Percentiles rank a stretch among this genome's conserved stretches.
These are phyloP conservation scores for Penicillium aurantiogriseum DNA, from an alignment of 2,329 filamentous ascomycete genomes.

Conservation along the genomic window DNA sequence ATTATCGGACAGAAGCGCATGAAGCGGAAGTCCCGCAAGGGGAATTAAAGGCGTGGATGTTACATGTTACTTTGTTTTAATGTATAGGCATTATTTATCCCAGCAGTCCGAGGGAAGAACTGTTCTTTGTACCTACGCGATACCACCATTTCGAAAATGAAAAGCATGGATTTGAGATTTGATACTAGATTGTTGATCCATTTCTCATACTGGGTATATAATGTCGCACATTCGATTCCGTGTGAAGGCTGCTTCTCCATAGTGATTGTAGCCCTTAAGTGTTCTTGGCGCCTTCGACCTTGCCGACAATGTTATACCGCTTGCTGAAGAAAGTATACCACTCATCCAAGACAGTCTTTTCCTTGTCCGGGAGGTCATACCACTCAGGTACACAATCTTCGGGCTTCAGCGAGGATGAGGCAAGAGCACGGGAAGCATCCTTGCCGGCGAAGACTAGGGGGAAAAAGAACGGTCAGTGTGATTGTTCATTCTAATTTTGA, in stretches of 20 bases:
- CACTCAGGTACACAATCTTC: conserved; percentile 83
- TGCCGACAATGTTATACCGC: conserved; percentile 75
- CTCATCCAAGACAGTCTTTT: conserved; percentile 80
- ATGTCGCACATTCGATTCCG: conserved; percentile 4
- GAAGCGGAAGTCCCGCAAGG: conserved; percentile 64
- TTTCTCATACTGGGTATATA: conserved; percentile 8
- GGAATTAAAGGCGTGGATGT: conserved; percentile 25
- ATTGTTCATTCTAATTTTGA: background rate
- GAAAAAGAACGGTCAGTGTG: background rate
- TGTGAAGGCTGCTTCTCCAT: background rate
- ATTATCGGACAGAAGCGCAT: conserved; percentile 84
- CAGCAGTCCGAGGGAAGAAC: conserved; percentile 2
- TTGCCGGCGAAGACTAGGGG: conserved; percentile 85
- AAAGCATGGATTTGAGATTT: conserved; percentile 22
- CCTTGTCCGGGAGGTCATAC: conserved; percentile 77
- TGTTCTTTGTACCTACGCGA: conserved; percentile 20
- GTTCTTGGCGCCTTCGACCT: conserved; percentile 43
- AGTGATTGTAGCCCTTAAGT: conserved; percentile 19
- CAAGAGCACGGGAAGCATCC: conserved; percentile 90
- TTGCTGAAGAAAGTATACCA: conserved; percentile 98
- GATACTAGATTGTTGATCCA: background rate
- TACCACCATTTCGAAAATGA: conserved; percentile 20
- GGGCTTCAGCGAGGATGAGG: conserved; percentile 77
- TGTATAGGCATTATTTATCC: conserved; percentile 17
- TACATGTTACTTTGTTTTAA: conserved; percentile 6